A percentile compares a stretch with the other conserved stretches of the same genome.
These are phyloP conservation scores for Daldinia grandis DNA, from an alignment of 495 filamentous ascomycete species.

Conservation along the genomic window DNA sequence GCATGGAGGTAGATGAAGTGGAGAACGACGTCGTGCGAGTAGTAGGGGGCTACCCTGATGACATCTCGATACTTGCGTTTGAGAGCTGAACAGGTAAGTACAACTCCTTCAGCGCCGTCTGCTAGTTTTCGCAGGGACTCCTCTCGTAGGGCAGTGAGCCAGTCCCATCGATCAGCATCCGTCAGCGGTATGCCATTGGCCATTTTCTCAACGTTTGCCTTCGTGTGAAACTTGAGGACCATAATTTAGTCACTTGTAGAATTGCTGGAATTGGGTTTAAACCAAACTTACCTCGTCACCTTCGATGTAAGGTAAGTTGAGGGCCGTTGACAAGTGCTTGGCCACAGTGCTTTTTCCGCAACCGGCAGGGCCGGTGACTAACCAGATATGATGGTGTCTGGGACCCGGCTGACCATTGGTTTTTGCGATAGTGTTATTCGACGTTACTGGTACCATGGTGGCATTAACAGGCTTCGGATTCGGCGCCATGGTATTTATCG, in stretches of 20 bases:
- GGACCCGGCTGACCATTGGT: constrained; percentile 35
- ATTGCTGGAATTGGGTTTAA: background rate
- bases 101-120: constrained; percentile 73
- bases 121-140: constrained; percentile 73
- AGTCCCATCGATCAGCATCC: constrained; percentile 97
- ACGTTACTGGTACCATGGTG: constrained; percentile 41
- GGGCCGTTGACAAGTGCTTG: constrained; percentile 72
- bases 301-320: constrained; percentile 86
- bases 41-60: constrained; percentile 87
- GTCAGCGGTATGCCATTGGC: constrained; percentile 83
- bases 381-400: constrained; percentile 84
- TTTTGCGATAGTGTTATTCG: constrained; percentile 40
- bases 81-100: constrained; percentile 94
- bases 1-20: constrained; percentile 95
- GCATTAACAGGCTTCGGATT: constrained; percentile 48
- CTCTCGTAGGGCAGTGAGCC: constrained; percentile 89
- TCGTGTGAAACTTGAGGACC: constrained; percentile 79
- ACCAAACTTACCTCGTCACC: constrained; percentile 83
- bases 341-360: constrained; percentile 97
- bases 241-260: constrained; percentile 28
- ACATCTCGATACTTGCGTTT: constrained; percentile 98
- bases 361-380: constrained; percentile 96
- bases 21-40: constrained; percentile 75
- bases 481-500: constrained; percentile 46
- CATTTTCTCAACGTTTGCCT: constrained; percentile 94